Base-by-base conservation (phyloP, 345 rosid genomes). In the Viola odorata region DNA sequence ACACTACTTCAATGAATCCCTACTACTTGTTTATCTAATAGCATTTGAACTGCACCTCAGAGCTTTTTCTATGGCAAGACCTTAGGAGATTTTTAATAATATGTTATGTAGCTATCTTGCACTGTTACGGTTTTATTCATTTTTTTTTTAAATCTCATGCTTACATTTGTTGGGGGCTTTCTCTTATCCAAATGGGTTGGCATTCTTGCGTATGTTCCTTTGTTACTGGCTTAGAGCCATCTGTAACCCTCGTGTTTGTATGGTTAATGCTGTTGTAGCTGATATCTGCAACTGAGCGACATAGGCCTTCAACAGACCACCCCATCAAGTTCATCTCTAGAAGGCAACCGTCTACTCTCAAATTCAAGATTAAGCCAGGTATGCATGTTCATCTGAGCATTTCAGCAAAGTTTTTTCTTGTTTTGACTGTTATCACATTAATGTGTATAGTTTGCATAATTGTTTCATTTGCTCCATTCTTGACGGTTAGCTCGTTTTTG, bases 321-420 rank as follows among this genome's bases (percentile, higher is more conserved):
- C 96, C 96, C 62, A 84, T 92, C 70, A 92, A 88, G 79, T 92
- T 89, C 81, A 82, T 78, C 55, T 75, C 85, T 5, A 76, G 99
- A 76, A 83, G 89, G 68, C 85, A 59, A 53, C 91, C 90, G 0
- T 62, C 60, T 57, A 56, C 66, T 14, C 78, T 83, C 51, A 94
- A 88, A 75, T 90, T 94, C 71, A 94, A 94, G 86, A 88, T 90
- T 47, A 94, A 94, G 77, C 81, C 97, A 78, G 96, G 99, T 86
- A 73, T 47, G 23, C 13, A 4, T n/a, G 7, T 40, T 48, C 45
- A 11, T 16, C 61, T 51, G 14, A 37, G 8, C 16, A 23, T 23
- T 17, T 55, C 16, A 32, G 12, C 9, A 13, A 45, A 17, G 32
- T 1, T 52, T 42, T 42, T 6, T 10, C 45, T 6, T 6, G 7